phyloP scores from a whole-genome alignment of 805 yeast genomes.

The Candida alai region DNA sequence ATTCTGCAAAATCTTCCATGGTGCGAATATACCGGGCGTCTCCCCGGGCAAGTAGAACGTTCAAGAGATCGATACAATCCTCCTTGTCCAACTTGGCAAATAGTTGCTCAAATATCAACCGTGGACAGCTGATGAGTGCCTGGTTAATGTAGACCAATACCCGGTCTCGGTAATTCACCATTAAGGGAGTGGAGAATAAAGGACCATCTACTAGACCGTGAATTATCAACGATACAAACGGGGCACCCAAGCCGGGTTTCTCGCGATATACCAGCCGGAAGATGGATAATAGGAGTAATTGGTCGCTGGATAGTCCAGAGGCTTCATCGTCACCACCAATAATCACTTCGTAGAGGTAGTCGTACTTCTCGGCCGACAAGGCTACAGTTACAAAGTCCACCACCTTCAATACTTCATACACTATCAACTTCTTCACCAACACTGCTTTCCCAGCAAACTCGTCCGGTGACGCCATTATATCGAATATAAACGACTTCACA shows the following conservation, averaged over 20 bases:
- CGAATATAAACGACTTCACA: conserved; percentile 1
- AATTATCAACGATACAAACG: conserved; percentile 4
- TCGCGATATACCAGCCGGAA: conserved; percentile 4
- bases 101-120: conserved; percentile 20
- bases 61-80: conserved; percentile 17
- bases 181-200: neutral
- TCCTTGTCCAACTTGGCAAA: conserved; percentile 14
- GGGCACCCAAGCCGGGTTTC: neutral
- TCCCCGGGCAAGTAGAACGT: conserved; percentile 11
- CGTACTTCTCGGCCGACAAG: no score
- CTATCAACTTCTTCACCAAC: conserved; percentile 8
- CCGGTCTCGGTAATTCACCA: neutral
- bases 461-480: neutral
- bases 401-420: conserved; percentile 8
- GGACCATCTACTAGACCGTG: conserved; percentile 3
- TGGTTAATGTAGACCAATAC: conserved; percentile 13
- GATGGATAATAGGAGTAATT: conserved; percentile 7
- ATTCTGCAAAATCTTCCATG: conserved; percentile 15
- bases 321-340: neutral
- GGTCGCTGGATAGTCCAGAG: conserved; percentile 1
- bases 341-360: neutral
- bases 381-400: conserved; percentile 7
- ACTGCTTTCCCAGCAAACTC: neutral
- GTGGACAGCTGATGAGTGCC: conserved; percentile 16
- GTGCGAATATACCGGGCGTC: conserved; percentile 2